phyloP scores from a whole-genome alignment of 805 yeast species.

The Starmera caribaea region DNA sequence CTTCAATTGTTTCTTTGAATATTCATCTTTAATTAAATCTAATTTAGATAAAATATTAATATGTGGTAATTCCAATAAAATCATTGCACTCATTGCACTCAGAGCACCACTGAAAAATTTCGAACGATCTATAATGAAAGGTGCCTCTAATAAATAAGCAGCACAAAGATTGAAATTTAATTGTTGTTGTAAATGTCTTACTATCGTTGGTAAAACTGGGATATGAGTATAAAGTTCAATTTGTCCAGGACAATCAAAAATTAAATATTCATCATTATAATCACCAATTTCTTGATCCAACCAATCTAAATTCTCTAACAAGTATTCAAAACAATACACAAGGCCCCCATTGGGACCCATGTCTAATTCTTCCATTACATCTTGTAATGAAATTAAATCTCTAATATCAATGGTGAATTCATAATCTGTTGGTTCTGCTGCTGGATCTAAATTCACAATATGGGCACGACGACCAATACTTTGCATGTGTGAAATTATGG shows the following conservation, averaged over 20 bases:
- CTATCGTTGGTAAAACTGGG: constrained; percentile 85
- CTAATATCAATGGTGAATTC: constrained; percentile 90
- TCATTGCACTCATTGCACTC: constrained; percentile 98
- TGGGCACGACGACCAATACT: constrained; percentile 89
- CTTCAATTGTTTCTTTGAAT: constrained; percentile 67
- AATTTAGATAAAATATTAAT: constrained; percentile 81
- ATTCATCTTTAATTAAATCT: constrained; percentile 76
- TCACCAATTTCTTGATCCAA: constrained; percentile 95
- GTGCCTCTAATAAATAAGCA: constrained; percentile 85
- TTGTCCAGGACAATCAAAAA: constrained; percentile 96
- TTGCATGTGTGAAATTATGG: constrained; percentile 82
- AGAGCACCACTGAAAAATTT: constrained; percentile 94
- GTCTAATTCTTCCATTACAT: constrained; percentile 90
- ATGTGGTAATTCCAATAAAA: constrained; percentile 88
- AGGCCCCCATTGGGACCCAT: constrained; percentile 95
- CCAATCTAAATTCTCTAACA: constrained; percentile 90
- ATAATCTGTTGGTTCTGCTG: constrained; percentile 87
- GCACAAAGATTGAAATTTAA: constrained; percentile 88
- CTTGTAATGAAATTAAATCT: constrained; percentile 82
- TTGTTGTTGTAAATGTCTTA: constrained; percentile 70
- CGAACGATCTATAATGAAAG: constrained; percentile 82
- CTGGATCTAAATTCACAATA: constrained; percentile 92
- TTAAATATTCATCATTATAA: constrained; percentile 84
- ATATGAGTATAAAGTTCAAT: constrained; percentile 91
- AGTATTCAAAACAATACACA: constrained; percentile 86